A percentile compares a stretch with the other conserved stretches of the same genome.
Evolutionary conservation across 139 green algal genomes (phyloP).

Genomic region (Gonium pectorale): DNA sequence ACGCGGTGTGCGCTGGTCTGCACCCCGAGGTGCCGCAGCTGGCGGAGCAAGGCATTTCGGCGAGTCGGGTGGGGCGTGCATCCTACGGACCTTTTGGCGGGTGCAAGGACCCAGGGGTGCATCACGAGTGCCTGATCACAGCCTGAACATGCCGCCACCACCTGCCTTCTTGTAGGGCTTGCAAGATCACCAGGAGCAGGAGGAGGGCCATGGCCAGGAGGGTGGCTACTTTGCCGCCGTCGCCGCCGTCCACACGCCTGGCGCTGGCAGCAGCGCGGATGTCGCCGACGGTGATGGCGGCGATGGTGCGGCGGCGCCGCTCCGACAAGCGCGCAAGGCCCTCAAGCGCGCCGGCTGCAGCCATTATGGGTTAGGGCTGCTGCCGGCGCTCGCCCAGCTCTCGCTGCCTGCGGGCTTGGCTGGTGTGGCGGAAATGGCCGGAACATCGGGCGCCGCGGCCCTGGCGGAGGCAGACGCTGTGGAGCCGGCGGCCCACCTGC

Average conservation of each 20-base stretch:
- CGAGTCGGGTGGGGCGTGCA: not conserved
- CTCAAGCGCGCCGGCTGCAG: not conserved
- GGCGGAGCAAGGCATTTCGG: not conserved
- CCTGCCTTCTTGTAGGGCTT: no score
- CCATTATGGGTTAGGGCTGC: not conserved
- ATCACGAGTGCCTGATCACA: no score
- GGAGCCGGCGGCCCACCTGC: not conserved
- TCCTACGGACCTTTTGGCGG: no score
- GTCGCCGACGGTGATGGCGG: no score
- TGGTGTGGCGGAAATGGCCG: not conserved
- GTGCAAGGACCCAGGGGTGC: no score
- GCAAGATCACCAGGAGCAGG: no score
- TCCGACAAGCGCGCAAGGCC: slow-evolving; percentile 35
- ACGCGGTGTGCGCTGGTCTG: not conserved
- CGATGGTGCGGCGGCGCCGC: no score
- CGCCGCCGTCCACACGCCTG: no score
- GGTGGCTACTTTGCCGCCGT: no score
- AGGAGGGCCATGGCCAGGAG: no score
- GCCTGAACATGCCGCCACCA: no score
- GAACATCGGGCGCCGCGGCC: not conserved
- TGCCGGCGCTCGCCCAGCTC: slow-evolving; percentile 7
- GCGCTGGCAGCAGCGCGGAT: no score
- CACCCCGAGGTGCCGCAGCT: slow-evolving; percentile 14
- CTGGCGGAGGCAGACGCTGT: not conserved
- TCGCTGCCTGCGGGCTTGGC: not conserved